Evolutionary conservation across 2,329 filamentous ascomycete species (phyloP).

Genomic region (Sporothrix dimorphospora): DNA sequence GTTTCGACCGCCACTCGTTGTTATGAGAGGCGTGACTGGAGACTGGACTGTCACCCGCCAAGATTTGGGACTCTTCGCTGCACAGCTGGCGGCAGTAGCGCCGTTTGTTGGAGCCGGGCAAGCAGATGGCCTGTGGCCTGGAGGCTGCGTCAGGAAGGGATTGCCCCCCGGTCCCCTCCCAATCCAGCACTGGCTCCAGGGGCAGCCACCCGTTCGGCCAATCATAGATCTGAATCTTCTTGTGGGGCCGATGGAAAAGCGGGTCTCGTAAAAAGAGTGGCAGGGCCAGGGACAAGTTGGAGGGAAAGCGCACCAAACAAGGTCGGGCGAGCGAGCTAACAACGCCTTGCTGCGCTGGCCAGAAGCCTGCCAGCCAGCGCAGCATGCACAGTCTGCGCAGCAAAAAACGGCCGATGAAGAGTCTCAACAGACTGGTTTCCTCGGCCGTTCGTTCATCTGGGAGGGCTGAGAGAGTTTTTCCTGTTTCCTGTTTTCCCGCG

Average conservation of each 20-base stretch:
- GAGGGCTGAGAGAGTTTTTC: neutral
- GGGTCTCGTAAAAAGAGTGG: slow-evolving; percentile 7
- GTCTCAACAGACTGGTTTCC: neutral
- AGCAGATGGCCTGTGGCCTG: neutral
- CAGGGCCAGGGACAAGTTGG: slow-evolving; percentile 1
- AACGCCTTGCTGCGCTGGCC: slow-evolving; percentile 9
- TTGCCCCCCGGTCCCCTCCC: neutral
- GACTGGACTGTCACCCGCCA: neutral
- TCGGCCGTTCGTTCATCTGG: slow-evolving; percentile 15
- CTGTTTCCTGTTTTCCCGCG: neutral
- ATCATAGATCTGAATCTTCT: neutral
- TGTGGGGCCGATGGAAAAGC: slow-evolving; percentile 19
- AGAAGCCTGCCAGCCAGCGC: neutral
- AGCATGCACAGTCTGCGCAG: neutral
- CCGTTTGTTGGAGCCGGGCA: slow-evolving; percentile 9
- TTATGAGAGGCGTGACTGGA: neutral
- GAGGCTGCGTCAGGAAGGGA: slow-evolving; percentile 14
- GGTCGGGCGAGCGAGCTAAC: slow-evolving; percentile 5
- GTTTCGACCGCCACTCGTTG: slow-evolving; percentile 20
- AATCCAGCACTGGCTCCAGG: slow-evolving; percentile 24
- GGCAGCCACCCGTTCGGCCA: neutral
- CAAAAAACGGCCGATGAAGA: slow-evolving; percentile 12
- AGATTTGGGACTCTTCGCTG: neutral
- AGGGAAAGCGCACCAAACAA: neutral
- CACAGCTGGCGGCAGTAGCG: slow-evolving; percentile 16